Evolutionary conservation across 2,329 filamentous ascomycete species (phyloP).

Genomic region (Fusarium goolgardi): DNA sequence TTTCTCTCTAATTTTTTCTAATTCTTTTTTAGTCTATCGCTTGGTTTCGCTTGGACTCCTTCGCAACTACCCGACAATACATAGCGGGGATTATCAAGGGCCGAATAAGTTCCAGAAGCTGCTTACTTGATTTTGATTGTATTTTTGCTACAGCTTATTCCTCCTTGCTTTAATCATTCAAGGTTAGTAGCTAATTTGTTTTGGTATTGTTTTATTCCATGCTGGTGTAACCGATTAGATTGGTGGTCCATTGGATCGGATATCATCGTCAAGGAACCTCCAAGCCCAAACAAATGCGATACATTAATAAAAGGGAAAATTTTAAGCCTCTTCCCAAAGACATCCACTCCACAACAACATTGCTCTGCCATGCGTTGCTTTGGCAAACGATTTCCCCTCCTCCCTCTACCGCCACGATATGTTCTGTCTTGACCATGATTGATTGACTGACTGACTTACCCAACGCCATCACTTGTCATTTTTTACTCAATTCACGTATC

Average conservation of each 20-base stretch:
- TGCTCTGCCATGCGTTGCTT: slow-evolving; percentile 13
- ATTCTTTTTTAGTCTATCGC: slow-evolving; percentile 17
- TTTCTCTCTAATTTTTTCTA: neutral
- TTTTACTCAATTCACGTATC: slow-evolving; percentile 1
- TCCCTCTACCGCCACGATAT: slow-evolving; percentile 16
- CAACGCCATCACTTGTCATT: slow-evolving; percentile 9
- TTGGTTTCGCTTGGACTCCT: slow-evolving; percentile 18
- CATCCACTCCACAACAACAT: slow-evolving; percentile 23
- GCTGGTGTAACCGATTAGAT: slow-evolving; percentile 6
- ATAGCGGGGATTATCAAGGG: slow-evolving; percentile 29
- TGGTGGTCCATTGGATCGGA: slow-evolving; percentile 12
- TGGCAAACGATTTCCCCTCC: slow-evolving; percentile 8
- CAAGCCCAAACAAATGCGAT: slow-evolving; percentile 5
- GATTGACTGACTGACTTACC: neutral
- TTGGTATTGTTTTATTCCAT: neutral
- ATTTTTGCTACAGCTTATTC: neutral
- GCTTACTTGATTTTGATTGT: slow-evolving; percentile 4
- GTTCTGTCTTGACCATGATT: slow-evolving; percentile 15
- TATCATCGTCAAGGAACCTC: slow-evolving; percentile 18
- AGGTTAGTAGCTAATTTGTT: slow-evolving; percentile 5
- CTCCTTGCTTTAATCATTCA: slow-evolving; percentile 22
- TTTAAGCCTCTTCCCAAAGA: slow-evolving; percentile 32
- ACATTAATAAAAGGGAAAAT: slow-evolving; percentile 5
- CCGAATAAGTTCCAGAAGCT: slow-evolving; percentile 40
- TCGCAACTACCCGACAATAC: slow-evolving; percentile 20